Evolutionary conservation across 192 early-diverging fungal genomes (phyloP), one percentile per base, ranked within the genome.

Genomic region (Entophlyctis luteolus): DNA sequence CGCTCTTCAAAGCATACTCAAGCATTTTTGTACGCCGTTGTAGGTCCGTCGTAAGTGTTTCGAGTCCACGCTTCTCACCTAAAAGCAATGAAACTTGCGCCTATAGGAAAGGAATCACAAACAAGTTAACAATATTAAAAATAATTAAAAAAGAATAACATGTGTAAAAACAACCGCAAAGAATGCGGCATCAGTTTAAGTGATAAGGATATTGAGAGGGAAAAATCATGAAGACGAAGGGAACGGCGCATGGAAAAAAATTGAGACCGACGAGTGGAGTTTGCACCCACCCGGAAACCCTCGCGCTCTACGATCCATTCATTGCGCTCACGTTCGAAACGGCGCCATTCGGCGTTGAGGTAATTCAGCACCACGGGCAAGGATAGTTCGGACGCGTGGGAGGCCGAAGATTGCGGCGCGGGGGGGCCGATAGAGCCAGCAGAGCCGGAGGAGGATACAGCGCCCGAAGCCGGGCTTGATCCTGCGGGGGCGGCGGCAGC

Each of bases 11-110:
- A 12, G 89, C 87, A 76, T 82, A 91, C 72, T 94, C 91, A 8
- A 94, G 79, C 92, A 94, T 93, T 73, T 91, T 92, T 28, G 91
- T 81, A 18, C 91, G 78, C 69, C 85, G 80, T 74, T 87, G 74
- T 62, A 94, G 71, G 77, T 93, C 90, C 31, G 76, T 72, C 67
- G 88, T 89, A 48, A 86, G 59, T 49, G 85, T 90, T 48, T 92
- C 91, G 39, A 86, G 71, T n/a, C 84, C 91, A 35, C 87, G 72
- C 29, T 86, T 77, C 69, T 91, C 89, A 23, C 91, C 91, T 63
- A 90, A 87, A 36, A 94, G 77, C 59, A 88, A 78, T 6, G 90
- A 86, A 50, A 93, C 77, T 23, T 86, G 79, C 16, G 89, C 84
- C 91, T 93, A 25, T 6, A 52, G 49, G 22, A 6, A 12, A 25